phyloP scores from a whole-genome alignment of 1,284 basidiomycete species.

The Cryptococcus maquisensis region DNA sequence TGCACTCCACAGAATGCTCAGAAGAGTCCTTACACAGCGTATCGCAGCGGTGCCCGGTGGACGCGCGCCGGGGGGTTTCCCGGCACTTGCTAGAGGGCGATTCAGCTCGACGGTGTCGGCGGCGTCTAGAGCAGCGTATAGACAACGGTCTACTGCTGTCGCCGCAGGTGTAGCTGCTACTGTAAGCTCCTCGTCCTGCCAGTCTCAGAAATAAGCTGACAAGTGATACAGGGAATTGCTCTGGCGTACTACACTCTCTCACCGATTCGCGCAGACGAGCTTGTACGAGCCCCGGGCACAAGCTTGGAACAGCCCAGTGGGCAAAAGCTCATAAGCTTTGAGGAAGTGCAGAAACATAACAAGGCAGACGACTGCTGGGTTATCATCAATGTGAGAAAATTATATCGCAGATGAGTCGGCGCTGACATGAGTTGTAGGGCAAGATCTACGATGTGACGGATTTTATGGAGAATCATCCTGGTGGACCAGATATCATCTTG shows the following conservation, averaged over 20 bases:
- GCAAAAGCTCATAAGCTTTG: constrained; percentile 48
- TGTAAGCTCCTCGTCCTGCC: not conserved
- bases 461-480: constrained; percentile 63
- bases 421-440: constrained; percentile 21
- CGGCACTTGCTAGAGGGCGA: too few species aligned
- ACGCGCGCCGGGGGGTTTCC: too few species aligned
- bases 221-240: constrained; percentile 2
- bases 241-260: constrained; percentile 4
- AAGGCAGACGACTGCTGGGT: constrained; percentile 68
- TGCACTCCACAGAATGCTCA: too few species aligned
- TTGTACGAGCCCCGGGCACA: not conserved
- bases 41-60: too few species aligned
- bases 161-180: not conserved
- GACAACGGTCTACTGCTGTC: not conserved
- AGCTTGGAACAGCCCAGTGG: constrained; percentile 29
- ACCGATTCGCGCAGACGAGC: constrained; percentile 10
- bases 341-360: constrained; percentile 57
- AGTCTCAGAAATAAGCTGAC: too few species aligned
- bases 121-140: too few species aligned
- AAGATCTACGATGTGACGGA: constrained; percentile 63
- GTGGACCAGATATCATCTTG: constrained; percentile 54
- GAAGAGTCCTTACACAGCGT: too few species aligned
- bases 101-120: too few species aligned
- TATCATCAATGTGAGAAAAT: constrained; percentile 58
- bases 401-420: not conserved